Conservation (phyloP, 1,284 basidiomycete genomes). For the Coniferiporia weirii region DNA sequence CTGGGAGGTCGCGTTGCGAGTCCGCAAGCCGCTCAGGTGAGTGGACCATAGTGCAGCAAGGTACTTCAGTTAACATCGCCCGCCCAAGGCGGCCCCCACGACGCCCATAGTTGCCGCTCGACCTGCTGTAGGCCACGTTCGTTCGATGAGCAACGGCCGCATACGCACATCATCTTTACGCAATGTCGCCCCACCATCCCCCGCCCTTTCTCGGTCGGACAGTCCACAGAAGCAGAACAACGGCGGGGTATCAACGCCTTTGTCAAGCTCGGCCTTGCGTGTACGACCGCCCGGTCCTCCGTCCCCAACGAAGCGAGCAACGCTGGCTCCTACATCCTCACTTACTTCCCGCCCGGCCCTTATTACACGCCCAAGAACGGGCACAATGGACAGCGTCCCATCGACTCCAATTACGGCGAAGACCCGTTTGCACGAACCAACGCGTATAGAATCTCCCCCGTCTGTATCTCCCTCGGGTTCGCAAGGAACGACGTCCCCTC, state of each 20-base stretch:
- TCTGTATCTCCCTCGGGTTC: slow-evolving; percentile 9
- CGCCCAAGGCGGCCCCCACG: slow-evolving; percentile 24
- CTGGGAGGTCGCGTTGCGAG: slow-evolving; percentile 38
- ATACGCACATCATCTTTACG: slow-evolving; percentile 34
- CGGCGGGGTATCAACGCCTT: slow-evolving; percentile 25
- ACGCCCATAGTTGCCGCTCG: slow-evolving; percentile 4
- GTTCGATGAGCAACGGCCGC: slow-evolving; percentile 35
- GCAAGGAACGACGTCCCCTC: slow-evolving; percentile 20
- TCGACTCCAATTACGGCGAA: slow-evolving; percentile 3
- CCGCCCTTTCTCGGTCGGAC: slow-evolving; percentile 36
- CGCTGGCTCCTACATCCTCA: slow-evolving; percentile 16
- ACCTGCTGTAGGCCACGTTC: slow-evolving; percentile 37
- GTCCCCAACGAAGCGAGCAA: slow-evolving; percentile 28
- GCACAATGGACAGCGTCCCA: slow-evolving; percentile 3
- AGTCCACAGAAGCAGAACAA: slow-evolving; percentile 34
- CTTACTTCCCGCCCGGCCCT: slow-evolving; percentile 29
- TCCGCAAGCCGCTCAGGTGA: slow-evolving; percentile 3
- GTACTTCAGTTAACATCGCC: neutral
- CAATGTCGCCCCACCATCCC: slow-evolving; percentile 31
- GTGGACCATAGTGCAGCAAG: neutral
- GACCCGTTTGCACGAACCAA: slow-evolving; percentile 1
- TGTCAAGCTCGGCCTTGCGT: slow-evolving; percentile 20
- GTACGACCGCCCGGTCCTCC: slow-evolving; percentile 29
- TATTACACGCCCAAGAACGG: slow-evolving; percentile 24
- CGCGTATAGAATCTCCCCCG: slow-evolving; percentile 5